Percentiles rank a stretch among this genome's conserved stretches.
These are phyloP conservation scores for Singerocomus inundabilis DNA, from an alignment of 1,284 basidiomycete genomes.

Conservation along the genomic window DNA sequence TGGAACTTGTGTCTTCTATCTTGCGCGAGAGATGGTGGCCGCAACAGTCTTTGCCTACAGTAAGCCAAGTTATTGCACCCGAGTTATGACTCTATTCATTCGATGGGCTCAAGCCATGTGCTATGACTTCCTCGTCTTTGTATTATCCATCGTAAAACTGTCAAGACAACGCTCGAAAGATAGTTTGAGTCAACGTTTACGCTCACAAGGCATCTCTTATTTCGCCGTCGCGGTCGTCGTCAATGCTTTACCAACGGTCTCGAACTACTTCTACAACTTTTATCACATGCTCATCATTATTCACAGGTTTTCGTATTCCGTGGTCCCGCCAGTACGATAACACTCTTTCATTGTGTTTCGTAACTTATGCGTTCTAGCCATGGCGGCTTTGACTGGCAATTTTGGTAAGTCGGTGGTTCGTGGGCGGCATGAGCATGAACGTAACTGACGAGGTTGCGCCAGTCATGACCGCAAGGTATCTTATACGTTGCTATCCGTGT, in stretches of 20 bases:
- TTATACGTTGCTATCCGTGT: background rate
- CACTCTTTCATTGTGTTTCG: background rate
- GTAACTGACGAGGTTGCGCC: background rate
- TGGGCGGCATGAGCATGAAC: background rate
- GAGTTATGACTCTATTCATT: background rate
- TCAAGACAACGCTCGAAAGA: background rate
- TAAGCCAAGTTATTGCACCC: background rate
- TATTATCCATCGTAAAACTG: background rate
- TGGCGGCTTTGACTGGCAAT: background rate
- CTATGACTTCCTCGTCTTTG: slow-evolving; percentile 1
- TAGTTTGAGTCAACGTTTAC: background rate
- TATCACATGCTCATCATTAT: background rate
- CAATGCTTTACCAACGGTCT: background rate
- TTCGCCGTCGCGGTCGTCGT: background rate
- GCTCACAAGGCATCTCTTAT: background rate
- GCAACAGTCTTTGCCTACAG: background rate
- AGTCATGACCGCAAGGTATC: background rate
- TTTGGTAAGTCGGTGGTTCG: background rate
- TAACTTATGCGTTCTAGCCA: background rate
- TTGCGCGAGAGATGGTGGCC: background rate
- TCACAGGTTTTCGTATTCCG: background rate
- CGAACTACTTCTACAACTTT: too few relatives aligned
- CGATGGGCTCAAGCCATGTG: background rate
- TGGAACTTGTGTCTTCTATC: background rate
- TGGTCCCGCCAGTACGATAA: background rate